These are phyloP conservation scores for Bremia lactucae DNA, from an alignment of 352 stramenopile species.

Conservation along the genomic window DNA sequence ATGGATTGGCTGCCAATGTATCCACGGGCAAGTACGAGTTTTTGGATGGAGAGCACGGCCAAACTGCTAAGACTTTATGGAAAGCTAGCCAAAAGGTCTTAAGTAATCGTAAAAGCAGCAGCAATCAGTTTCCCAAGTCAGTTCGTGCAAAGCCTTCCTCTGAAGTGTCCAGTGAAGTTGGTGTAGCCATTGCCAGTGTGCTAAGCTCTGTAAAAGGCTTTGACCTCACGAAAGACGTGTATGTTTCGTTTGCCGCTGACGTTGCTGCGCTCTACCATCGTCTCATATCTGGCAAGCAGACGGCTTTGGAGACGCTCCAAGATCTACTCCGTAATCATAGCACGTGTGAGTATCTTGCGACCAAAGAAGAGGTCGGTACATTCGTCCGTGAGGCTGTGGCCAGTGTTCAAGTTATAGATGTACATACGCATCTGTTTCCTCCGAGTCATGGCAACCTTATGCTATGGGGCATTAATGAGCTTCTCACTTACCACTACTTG, in stretches of 20 bases:
- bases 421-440: constrained; percentile 91
- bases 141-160: constrained; percentile 17
- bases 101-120: constrained; percentile 26
- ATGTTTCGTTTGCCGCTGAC: constrained; percentile 34
- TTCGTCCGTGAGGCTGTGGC: constrained; percentile 33
- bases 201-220: constrained; percentile 33
- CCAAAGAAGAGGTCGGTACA: constrained; percentile 15
- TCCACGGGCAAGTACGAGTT: constrained; percentile 58
- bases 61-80: constrained; percentile 17
- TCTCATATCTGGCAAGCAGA: constrained; percentile 30
- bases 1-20: constrained; percentile 31
- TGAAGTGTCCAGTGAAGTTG: constrained; percentile 24
- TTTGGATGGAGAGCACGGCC: constrained; percentile 28
- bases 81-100: constrained; percentile 18
- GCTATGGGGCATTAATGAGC: constrained; percentile 89
- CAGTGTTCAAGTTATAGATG: constrained; percentile 24
- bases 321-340: constrained; percentile 30
- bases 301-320: constrained; percentile 24
- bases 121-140: constrained; percentile 24
- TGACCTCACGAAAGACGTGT: constrained; percentile 28
- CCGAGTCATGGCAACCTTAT: constrained; percentile 85
- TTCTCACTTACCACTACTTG: constrained; percentile 94
- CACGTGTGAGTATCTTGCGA: constrained; percentile 31
- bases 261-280: constrained; percentile 45
- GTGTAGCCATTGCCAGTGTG: constrained; percentile 27